Base-by-base conservation (phyloP, 1,139 yeast species). In the Yamadazyma pseudoaaseri region DNA sequence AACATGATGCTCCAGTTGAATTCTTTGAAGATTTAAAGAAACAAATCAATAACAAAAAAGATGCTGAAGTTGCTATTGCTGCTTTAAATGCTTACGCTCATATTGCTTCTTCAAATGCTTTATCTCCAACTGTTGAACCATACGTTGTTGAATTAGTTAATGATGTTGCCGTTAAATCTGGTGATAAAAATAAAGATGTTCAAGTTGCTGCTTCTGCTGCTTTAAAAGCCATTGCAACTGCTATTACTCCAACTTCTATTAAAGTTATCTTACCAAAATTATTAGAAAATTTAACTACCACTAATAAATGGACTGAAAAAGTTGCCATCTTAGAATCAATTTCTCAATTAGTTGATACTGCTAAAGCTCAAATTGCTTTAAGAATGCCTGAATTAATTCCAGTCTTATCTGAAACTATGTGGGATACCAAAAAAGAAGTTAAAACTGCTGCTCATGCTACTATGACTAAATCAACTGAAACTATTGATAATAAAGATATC, bases 341-440 rank as follows among this genome's bases (percentile, higher is more conserved):
- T 58, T 70, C 95, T 50, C 80, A 81, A 55, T 78, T 92, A 60
- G 98, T 92, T 58, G 95, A 87, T 65, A 78, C 89, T 54, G 96
- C 98, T 55, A 92, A 90, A 70, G 87, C 73, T 56, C 98, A 90
- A 78, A 76, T 92, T 57, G 96, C 98, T 55, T 79, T 92, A 62
- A 87, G 97, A 79, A 90, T 92, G 97, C 96, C 97, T 60, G 97
- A 92, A 77, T 82, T 92, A 70, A 90, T 92, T 60, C 98, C 98
- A 69, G 94, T 85, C 51, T 77, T 92, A 60, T 92, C 98, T 52
- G 98, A 92, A 77, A 86, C 97, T 57, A 92, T 92, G 97, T 92
- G 98, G 98, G 98, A 92, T 71, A 92, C 98, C 73, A 92, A 92
- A 82, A 79, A 80, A 70, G 97, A 92, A 64, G 97, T 92, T 65